Evolutionary conservation across 148 eudicot genomes (phyloP).

Genomic region (Amaranthus cruentus): DNA sequence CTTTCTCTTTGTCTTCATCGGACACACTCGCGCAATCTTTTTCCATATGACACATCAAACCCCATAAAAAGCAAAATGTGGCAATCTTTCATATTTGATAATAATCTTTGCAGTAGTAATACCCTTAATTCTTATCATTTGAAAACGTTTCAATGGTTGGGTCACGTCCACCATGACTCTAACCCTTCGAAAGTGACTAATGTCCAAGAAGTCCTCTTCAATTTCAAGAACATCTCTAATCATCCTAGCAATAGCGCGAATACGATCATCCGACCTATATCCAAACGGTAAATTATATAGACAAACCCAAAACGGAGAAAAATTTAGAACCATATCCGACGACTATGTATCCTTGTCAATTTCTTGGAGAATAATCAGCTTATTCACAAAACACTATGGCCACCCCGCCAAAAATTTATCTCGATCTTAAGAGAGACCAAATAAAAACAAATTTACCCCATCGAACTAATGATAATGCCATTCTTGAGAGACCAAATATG

Average conservation of each 20-base stretch:
- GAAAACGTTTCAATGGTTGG: neutral
- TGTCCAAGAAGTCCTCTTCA: neutral
- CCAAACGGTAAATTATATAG: neutral
- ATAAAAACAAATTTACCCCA: neutral
- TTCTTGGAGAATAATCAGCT: neutral
- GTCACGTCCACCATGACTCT: neutral
- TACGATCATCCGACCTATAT: neutral
- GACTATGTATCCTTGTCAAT: neutral
- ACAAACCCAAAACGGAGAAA: neutral
- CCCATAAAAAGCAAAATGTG: neutral
- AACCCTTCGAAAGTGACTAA: neutral
- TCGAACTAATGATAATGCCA: too few relatives aligned
- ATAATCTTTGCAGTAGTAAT: fast-evolving
- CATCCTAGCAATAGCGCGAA: neutral
- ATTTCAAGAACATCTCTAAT: neutral
- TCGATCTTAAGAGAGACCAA: neutral
- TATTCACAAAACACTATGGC: neutral
- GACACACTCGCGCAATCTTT: neutral
- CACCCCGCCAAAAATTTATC: neutral
- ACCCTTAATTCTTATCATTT: neutral
- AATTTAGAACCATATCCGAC: neutral
- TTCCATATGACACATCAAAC: neutral
- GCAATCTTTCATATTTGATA: neutral
- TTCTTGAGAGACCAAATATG: too few relatives aligned
- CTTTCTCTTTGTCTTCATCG: neutral